Percentiles rank a stretch among this genome's conserved stretches.
phyloP scores from a whole-genome alignment of 495 filamentous ascomycete species.

The Neurospora africana region DNA sequence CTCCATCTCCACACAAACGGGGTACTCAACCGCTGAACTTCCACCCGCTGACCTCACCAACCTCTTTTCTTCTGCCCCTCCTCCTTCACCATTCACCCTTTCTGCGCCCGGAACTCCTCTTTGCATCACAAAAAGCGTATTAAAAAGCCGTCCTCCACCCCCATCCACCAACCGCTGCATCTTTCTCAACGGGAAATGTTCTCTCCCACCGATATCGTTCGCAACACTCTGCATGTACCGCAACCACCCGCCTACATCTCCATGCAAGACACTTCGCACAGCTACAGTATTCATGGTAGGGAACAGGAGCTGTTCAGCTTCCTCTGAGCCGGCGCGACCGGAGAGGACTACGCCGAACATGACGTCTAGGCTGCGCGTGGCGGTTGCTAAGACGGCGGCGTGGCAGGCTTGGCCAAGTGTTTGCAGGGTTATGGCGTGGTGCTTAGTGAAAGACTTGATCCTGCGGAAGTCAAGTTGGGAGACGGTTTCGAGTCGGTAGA shows the following conservation, averaged over 20 bases:
- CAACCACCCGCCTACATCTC: conserved; percentile 48
- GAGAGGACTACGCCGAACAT: conserved; percentile 63
- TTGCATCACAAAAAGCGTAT: conserved; percentile 66
- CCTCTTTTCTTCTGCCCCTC: too few species aligned
- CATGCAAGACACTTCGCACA: conserved; percentile 53
- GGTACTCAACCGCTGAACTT: conserved; percentile 59
- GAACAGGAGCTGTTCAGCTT: conserved; percentile 51
- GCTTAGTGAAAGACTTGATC: conserved; percentile 44
- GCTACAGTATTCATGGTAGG: conserved; percentile 72
- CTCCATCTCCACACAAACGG: conserved; percentile 73
- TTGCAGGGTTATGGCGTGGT: conserved; percentile 50
- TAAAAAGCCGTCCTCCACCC: conserved; percentile 38
- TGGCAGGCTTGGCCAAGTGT: conserved; percentile 56
- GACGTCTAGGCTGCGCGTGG: conserved; percentile 48
- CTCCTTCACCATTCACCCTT: neutral
- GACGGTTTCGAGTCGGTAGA: conserved; percentile 36
- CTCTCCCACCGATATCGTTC: conserved; percentile 40
- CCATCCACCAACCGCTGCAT: conserved; percentile 36
- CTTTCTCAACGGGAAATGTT: conserved; percentile 57
- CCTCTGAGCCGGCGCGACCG: conserved; percentile 47
- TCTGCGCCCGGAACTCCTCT: neutral
- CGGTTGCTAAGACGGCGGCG: conserved; percentile 49
- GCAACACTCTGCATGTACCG: conserved; percentile 53
- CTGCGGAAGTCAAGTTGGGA: conserved; percentile 26
- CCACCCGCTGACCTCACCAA: conserved; percentile 47